A percentile compares a stretch with the other conserved stretches of the same genome.
phyloP scores from a whole-genome alignment of 2,329 filamentous ascomycete genomes.

The Scolecobasidium constrictum region DNA sequence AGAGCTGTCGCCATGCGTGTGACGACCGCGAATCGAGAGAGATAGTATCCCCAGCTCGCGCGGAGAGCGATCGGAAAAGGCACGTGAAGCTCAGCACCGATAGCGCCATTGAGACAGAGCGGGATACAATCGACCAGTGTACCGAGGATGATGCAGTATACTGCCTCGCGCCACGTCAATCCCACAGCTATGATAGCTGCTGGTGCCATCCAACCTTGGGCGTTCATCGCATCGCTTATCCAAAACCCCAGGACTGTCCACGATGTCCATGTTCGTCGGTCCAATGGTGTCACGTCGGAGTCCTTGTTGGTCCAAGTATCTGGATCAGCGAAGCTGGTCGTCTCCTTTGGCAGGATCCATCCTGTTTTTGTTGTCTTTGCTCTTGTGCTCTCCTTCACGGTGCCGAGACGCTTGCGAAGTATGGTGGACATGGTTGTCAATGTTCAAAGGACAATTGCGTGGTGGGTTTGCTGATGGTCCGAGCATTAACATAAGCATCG shows the following conservation, averaged over 20 bases:
- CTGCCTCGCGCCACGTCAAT: constrained; percentile 29
- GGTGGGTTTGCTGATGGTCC: not conserved
- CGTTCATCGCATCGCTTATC: constrained; percentile 31
- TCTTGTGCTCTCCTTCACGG: not conserved
- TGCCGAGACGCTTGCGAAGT: not conserved
- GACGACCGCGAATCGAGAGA: constrained; percentile 27
- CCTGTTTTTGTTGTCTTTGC: constrained; percentile 8
- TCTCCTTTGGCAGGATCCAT: constrained; percentile 15
- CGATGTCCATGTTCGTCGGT: constrained; percentile 34
- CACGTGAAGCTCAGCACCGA: constrained; percentile 28
- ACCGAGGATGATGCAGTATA: constrained; percentile 23
- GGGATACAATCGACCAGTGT: constrained; percentile 18
- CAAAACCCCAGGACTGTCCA: constrained; percentile 34
- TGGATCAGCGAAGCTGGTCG: constrained; percentile 13
- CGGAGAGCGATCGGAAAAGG: constrained; percentile 32
- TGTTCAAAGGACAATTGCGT: not conserved
- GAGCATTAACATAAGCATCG: not conserved
- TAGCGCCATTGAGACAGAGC: constrained; percentile 15
- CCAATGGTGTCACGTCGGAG: constrained; percentile 32
- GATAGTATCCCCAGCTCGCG: constrained; percentile 31
- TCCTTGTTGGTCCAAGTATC: constrained; percentile 32
- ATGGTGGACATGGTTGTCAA: not conserved
- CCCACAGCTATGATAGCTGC: constrained; percentile 36
- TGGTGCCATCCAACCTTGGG: constrained; percentile 35
- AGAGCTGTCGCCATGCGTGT: constrained; percentile 29